These are phyloP conservation scores for Globisporangium echinulatum DNA, from an alignment of 352 stramenopile species.

Conservation along the genomic window DNA sequence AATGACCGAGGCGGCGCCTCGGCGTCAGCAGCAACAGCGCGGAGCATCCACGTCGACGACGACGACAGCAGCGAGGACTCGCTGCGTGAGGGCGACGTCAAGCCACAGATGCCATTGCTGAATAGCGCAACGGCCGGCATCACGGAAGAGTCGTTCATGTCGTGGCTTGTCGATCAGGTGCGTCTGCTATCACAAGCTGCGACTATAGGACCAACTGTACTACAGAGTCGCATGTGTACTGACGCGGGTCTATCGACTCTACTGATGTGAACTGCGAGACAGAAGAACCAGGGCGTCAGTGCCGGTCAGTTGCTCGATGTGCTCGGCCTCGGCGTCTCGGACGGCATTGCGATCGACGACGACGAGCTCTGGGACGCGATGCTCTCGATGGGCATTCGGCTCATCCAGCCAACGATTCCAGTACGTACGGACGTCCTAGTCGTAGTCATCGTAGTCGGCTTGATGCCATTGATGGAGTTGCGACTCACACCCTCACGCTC, in stretches of 20 bases:
- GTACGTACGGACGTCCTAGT: conserved; percentile 15
- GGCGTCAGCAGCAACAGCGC: background rate
- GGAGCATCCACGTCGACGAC: background rate
- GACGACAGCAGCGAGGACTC: conserved; percentile 10
- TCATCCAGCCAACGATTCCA: conserved; percentile 61
- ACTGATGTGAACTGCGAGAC: background rate
- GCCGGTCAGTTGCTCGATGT: conserved; percentile 72
- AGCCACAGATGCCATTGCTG: background rate
- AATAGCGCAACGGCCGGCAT: conserved; percentile 27
- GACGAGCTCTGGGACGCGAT: conserved; percentile 83
- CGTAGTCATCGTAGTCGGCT: too few relatives aligned
- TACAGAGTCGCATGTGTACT: too few relatives aligned
- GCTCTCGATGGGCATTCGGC: conserved; percentile 77
- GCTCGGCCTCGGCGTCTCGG: conserved; percentile 71
- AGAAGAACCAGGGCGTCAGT: conserved; percentile 58
- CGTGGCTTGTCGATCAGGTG: conserved; percentile 62
- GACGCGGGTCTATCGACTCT: background rate
- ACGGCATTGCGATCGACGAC: conserved; percentile 68
- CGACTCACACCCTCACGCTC: too few relatives aligned
- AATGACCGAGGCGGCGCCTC: background rate
- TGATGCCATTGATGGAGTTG: too few relatives aligned
- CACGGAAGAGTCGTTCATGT: conserved; percentile 75
- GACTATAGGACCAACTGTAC: background rate
- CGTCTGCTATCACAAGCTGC: background rate
- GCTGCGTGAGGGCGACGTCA: background rate